Conservation (phyloP, 345 rosid species). For the Eucalyptus pumila region DNA sequence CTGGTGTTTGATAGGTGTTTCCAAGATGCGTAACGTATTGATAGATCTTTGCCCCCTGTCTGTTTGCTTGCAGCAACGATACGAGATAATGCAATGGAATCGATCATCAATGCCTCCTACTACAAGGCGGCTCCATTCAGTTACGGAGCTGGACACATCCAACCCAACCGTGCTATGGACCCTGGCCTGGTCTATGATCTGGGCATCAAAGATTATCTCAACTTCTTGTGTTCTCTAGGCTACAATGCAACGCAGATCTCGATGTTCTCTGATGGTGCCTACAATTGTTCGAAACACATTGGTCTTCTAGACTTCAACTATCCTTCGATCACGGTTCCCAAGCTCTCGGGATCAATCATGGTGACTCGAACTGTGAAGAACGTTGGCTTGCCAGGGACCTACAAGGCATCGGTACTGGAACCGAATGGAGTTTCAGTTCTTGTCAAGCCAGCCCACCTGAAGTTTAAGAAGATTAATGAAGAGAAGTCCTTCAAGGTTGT, state of each 20-base stretch:
- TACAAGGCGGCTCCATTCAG: slow-evolving; percentile 54
- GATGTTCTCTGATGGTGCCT: slow-evolving; percentile 12
- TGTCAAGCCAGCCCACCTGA: slow-evolving; percentile 13
- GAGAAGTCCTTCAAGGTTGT: slow-evolving; percentile 40
- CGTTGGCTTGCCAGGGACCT: slow-evolving; percentile 59
- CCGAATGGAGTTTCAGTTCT: slow-evolving; percentile 55
- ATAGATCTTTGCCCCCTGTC: background rate
- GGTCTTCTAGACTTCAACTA: slow-evolving; percentile 55
- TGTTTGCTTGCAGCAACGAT: slow-evolving; percentile 27
- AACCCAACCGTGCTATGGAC: slow-evolving; percentile 67
- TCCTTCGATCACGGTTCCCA: slow-evolving; percentile 63
- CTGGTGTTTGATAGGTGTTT: background rate
- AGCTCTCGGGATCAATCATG: slow-evolving; percentile 12
- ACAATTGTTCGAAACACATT: slow-evolving; percentile 27
- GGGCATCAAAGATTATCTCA: slow-evolving; percentile 38
- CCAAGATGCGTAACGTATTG: background rate
- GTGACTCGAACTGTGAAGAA: slow-evolving; percentile 51
- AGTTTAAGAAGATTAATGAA: slow-evolving; percentile 40
- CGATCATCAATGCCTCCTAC: slow-evolving; percentile 31
- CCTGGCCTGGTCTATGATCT: slow-evolving; percentile 79
- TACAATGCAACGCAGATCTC: slow-evolving; percentile 44
- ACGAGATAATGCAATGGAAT: slow-evolving; percentile 31
- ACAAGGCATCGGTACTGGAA: slow-evolving; percentile 17
- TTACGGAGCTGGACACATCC: slow-evolving; percentile 76
- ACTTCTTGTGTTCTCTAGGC: slow-evolving; percentile 57